These are phyloP conservation scores for Albizia julibrissin DNA, from an alignment of 306 rosid genomes.

Conservation along the genomic window DNA sequence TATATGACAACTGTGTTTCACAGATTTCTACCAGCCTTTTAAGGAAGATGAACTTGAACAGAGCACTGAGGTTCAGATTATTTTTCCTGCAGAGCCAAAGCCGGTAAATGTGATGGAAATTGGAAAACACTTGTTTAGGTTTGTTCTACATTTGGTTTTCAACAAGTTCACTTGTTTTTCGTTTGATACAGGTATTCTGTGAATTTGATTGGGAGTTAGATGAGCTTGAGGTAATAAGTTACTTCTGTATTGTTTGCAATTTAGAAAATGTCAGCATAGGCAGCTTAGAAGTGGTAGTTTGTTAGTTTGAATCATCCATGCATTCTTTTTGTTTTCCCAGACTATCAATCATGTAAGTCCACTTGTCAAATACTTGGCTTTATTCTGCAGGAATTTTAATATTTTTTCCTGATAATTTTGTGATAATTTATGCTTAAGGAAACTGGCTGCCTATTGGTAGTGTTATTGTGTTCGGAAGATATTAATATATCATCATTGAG, in stretches of 20 bases:
- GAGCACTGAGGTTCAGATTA: constrained; percentile 72
- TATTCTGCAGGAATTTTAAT: not conserved
- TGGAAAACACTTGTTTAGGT: not conserved
- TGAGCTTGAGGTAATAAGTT: constrained; percentile 65
- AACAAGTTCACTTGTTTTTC: constrained; percentile 8
- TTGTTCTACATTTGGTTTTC: not conserved
- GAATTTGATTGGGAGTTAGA: constrained; percentile 86
- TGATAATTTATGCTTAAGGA: not conserved
- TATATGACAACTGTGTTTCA: not conserved
- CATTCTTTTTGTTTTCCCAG: not conserved
- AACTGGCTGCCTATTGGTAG: constrained; percentile 1
- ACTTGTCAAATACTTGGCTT: not conserved
- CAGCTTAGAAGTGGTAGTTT: constrained; percentile 20
- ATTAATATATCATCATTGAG: not conserved
- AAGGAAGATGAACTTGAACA: constrained; percentile 82
- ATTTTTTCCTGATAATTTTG: not conserved
- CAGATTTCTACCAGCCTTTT: constrained; percentile 78
- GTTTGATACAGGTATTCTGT: constrained; percentile 55
- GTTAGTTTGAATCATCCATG: not conserved
- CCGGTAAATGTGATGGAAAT: constrained; percentile 49
- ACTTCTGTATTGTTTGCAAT: constrained; percentile 15
- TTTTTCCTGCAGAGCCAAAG: constrained; percentile 61
- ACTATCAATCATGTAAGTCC: constrained; percentile 4
- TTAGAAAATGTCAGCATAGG: not conserved
- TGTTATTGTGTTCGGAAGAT: constrained; percentile 11